Conservation (phyloP, 2,329 filamentous ascomycete species). For the Mariannaea sp. region DNA sequence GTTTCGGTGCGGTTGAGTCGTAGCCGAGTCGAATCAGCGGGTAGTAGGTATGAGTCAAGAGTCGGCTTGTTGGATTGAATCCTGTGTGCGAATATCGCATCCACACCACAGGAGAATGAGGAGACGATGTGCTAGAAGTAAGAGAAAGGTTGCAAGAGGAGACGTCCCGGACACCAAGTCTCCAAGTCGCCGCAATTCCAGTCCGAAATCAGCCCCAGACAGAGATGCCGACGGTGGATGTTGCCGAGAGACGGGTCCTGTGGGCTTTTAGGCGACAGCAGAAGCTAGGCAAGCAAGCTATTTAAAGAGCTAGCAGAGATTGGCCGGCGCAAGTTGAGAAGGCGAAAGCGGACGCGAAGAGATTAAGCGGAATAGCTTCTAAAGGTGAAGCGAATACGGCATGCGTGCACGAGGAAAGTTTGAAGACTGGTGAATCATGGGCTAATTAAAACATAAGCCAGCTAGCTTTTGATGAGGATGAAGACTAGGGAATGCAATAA, state of each 20-base stretch:
- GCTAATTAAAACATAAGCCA: constrained; percentile 11
- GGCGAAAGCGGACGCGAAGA: background rate
- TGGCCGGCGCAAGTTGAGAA: constrained; percentile 1
- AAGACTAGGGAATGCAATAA: constrained; percentile 16
- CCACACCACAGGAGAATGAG: background rate
- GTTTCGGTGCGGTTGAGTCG: background rate
- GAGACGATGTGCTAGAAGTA: constrained; percentile 2
- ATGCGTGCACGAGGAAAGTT: constrained; percentile 8
- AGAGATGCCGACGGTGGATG: constrained; percentile 10
- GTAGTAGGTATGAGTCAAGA: too few relatives aligned
- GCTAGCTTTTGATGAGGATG: constrained; percentile 12
- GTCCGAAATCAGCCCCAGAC: constrained; percentile 9
- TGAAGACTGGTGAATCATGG: constrained; percentile 7
- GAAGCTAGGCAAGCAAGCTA: constrained; percentile 3
- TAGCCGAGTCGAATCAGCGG: constrained; percentile 9
- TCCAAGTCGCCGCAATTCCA: constrained; percentile 4
- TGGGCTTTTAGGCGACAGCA: constrained; percentile 12
- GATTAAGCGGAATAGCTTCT: constrained; percentile 11
- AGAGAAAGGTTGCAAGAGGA: background rate
- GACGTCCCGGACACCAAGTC: background rate
- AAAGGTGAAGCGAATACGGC: constrained; percentile 13
- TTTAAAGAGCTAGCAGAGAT: constrained; percentile 7
- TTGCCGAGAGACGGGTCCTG: constrained; percentile 19
- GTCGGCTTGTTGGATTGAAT: background rate
- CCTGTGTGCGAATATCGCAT: constrained; percentile 1